phyloP scores from a whole-genome alignment of 768 basidiomycete genomes.

The Tubosaeta brunneosetosa region DNA sequence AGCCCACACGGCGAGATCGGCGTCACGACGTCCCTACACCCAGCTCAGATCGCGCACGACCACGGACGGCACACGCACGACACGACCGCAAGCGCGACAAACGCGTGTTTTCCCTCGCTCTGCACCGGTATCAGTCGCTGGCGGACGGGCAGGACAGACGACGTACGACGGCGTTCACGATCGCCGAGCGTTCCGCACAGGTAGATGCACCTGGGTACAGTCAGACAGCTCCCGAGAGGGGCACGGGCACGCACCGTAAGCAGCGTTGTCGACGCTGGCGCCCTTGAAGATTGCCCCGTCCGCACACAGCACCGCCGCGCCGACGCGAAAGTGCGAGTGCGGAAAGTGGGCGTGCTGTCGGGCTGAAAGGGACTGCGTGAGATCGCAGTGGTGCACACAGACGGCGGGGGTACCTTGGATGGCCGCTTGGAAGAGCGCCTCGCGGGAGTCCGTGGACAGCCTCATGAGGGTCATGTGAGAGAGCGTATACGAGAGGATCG shows the following conservation, averaged over 20 bases:
- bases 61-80: slow-evolving; percentile 43
- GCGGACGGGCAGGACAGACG: too few relatives aligned
- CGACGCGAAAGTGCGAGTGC: slow-evolving; percentile 90
- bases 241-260: slow-evolving; percentile 59
- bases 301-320: slow-evolving; percentile 71
- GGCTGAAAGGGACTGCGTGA: too few relatives aligned
- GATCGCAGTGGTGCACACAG: too few relatives aligned
- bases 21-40: slow-evolving; percentile 60
- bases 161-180: slow-evolving; percentile 53
- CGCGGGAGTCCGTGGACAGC: slow-evolving; percentile 38
- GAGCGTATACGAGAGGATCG: too few relatives aligned
- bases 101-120: slow-evolving; percentile 73
- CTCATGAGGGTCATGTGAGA: too few relatives aligned
- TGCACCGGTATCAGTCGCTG: slow-evolving; percentile 22
- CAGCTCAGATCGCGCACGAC: background rate
- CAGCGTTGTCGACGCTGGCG: slow-evolving; percentile 89
- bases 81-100: slow-evolving; percentile 71
- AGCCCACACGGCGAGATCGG: slow-evolving; percentile 88
- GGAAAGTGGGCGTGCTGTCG: slow-evolving; percentile 69
- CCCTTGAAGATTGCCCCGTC: slow-evolving; percentile 76
- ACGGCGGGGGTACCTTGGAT: slow-evolving; percentile 57
- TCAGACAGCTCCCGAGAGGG: background rate
- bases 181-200: slow-evolving; percentile 89
- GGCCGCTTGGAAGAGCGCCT: slow-evolving; percentile 51
- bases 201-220: slow-evolving; percentile 66